Evolutionary conservation across 1,284 basidiomycete species (phyloP).

Genomic region (Erythrobasidium hasegawianum): DNA sequence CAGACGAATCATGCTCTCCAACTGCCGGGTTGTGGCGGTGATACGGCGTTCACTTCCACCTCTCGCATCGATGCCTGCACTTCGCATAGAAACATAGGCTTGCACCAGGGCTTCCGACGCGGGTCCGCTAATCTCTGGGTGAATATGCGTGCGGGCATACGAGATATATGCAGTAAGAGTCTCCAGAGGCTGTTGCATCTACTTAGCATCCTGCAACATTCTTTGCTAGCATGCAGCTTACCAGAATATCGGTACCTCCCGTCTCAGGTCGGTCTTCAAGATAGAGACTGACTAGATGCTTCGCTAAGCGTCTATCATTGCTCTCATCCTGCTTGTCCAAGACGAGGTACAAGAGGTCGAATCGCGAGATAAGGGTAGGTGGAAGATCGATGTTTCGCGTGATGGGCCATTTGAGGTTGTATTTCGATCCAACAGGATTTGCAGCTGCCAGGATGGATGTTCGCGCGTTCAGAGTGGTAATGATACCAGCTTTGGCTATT

Average conservation of each 20-base stretch:
- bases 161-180: conserved; percentile 92
- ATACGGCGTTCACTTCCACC: conserved; percentile 80
- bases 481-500: conserved; percentile 99
- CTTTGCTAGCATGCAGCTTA: conserved; percentile 51
- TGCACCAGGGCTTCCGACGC: conserved; percentile 79
- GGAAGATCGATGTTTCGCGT: conserved; percentile 66
- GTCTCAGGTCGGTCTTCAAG: conserved; percentile 80
- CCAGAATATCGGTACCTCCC: conserved; percentile 69
- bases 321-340: conserved; percentile 90
- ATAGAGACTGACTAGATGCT: conserved; percentile 89
- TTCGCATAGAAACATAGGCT: conserved; percentile 90
- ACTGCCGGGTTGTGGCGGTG: conserved; percentile 94
- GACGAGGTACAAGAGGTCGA: conserved; percentile 96
- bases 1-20: conserved; percentile 97
- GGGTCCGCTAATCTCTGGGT: conserved; percentile 81
- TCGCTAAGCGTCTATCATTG: conserved; percentile 81
- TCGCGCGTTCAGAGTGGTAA: conserved; percentile 94
- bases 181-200: conserved; percentile 65
- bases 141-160: conserved; percentile 81
- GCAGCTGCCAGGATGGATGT: conserved; percentile 96
- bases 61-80: conserved; percentile 82
- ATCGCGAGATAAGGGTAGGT: conserved; percentile 94
- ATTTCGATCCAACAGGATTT: conserved; percentile 94
- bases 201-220: background rate
- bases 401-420: conserved; percentile 56